phyloP scores from a whole-genome alignment of 306 rosid genomes.

The Astragalus glycyphyllos region DNA sequence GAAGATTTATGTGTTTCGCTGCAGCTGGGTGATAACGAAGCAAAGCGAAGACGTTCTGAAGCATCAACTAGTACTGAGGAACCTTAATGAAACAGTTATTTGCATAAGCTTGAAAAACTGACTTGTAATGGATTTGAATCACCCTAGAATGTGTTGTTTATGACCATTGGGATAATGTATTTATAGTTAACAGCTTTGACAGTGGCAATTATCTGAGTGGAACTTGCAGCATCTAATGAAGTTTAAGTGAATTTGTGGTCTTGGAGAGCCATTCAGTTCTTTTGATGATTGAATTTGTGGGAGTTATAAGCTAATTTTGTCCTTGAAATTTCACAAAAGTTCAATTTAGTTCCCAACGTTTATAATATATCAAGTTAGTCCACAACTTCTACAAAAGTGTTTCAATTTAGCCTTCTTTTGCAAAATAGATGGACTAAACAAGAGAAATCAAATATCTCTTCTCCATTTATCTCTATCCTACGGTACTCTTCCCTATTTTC shows the following conservation, averaged over 20 bases:
- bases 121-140: slow-evolving; percentile 22
- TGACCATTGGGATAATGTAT: slow-evolving; percentile 34
- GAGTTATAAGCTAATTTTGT: too few species aligned
- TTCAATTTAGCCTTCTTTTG: too few species aligned
- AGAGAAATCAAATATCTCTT: too few species aligned
- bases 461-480: too few species aligned
- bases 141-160: slow-evolving; percentile 38
- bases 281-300: too few species aligned
- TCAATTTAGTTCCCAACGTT: too few species aligned
- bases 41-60: slow-evolving; percentile 86
- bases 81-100: slow-evolving; percentile 51
- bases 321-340: too few species aligned
- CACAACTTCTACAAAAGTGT: too few species aligned
- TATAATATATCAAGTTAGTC: too few species aligned
- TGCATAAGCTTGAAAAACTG: slow-evolving; percentile 43
- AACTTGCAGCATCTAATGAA: slow-evolving; percentile 28
- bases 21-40: slow-evolving; percentile 94
- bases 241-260: slow-evolving; percentile 41
- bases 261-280: slow-evolving; percentile 27
- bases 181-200: slow-evolving; percentile 45
- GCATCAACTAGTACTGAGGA: slow-evolving; percentile 78
- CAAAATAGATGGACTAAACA: too few species aligned
- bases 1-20: slow-evolving; percentile 84
- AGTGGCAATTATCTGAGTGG: slow-evolving; percentile 36
- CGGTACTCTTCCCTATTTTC: too few species aligned